Percentiles rank a stretch among this genome's conserved stretches.
Evolutionary conservation across 2,329 filamentous ascomycete species (phyloP).

Genomic region (Colletotrichum costaricense): DNA sequence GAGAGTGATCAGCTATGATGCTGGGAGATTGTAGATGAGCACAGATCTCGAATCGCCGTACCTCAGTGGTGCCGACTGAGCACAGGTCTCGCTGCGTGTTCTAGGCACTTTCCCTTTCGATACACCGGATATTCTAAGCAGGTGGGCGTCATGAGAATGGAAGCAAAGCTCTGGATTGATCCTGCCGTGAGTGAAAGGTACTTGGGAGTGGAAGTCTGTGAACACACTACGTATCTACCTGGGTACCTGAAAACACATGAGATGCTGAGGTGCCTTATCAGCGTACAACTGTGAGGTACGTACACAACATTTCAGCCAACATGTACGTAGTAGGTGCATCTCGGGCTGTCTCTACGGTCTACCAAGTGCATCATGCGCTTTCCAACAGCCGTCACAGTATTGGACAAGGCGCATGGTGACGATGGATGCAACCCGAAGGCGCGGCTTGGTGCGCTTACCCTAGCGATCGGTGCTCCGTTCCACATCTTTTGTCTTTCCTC

Average conservation of each 20-base stretch:
- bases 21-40: neutral
- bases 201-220: neutral
- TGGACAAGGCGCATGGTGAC: neutral
- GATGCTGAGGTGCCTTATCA: too few relatives aligned
- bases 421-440: slow-evolving; percentile 9
- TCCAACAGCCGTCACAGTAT: neutral
- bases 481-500: slow-evolving; percentile 10
- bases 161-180: neutral
- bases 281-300: neutral
- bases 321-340: neutral
- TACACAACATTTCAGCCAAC: neutral
- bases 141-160: neutral
- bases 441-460: slow-evolving; percentile 9
- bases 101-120: neutral
- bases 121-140: neutral
- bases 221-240: too few relatives aligned
- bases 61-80: neutral
- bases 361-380: neutral
- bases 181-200: neutral
- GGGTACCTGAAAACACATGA: too few relatives aligned
- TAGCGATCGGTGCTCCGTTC: slow-evolving; percentile 27
- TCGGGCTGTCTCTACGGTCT: neutral
- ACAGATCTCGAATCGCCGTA: neutral
- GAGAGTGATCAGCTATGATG: neutral
- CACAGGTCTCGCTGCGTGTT: neutral